phyloP scores from a whole-genome alignment of 257 asterid species.

The Cinchona pubescens region DNA sequence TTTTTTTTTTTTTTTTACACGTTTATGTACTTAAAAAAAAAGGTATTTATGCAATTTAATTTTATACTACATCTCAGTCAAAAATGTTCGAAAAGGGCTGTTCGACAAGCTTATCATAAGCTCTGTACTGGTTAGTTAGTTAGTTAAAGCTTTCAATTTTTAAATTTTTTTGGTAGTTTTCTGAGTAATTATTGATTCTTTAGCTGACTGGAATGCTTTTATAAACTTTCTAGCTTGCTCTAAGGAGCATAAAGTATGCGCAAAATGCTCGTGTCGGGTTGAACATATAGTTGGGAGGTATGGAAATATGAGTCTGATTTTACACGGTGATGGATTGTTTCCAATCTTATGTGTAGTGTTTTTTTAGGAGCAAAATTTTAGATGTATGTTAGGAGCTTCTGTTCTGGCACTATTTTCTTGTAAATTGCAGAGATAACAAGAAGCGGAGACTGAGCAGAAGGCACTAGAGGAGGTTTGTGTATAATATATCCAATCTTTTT shows the following conservation, averaged over 20 bases:
- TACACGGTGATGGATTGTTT: neutral
- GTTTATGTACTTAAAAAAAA: too few species aligned
- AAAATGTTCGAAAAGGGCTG: conserved; percentile 86
- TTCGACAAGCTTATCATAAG: conserved; percentile 92
- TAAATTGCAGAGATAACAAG: conserved; percentile 58
- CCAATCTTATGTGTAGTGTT: neutral
- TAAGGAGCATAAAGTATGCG: conserved; percentile 83
- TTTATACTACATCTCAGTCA: conserved; percentile 69
- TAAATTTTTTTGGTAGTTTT: neutral
- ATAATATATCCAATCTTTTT: neutral
- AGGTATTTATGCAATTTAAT: too few species aligned
- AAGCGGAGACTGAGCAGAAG: conserved; percentile 86
- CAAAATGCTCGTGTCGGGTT: conserved; percentile 81
- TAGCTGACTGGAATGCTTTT: conserved; percentile 15
- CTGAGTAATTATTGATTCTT: neutral
- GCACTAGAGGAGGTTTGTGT: conserved; percentile 63
- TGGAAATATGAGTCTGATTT: neutral
- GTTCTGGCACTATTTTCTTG: too few species aligned
- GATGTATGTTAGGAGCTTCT: neutral
- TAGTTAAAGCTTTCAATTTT: too few species aligned
- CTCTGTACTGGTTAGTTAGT: conserved; percentile 81
- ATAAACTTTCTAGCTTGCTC: conserved; percentile 59
- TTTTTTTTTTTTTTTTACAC: neutral
- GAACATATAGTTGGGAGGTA: conserved; percentile 66
- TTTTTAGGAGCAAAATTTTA: neutral